Percentiles rank a stretch among this genome's conserved stretches.
phyloP scores from a whole-genome alignment of 495 filamentous ascomycete genomes.

The Tuber borchii region DNA sequence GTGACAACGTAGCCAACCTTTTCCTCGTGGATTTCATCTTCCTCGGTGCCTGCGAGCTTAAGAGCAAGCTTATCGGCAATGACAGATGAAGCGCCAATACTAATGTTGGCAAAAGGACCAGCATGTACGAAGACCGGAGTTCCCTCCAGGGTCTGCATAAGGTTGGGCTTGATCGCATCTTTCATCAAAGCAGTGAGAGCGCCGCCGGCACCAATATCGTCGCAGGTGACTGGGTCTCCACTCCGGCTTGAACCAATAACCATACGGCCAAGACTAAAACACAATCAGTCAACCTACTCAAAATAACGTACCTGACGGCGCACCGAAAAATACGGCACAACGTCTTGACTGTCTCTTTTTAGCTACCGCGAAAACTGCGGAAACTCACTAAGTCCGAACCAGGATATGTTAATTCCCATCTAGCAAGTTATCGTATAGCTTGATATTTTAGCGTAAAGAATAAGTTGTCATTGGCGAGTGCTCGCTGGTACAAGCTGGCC shows the following conservation, averaged over 20 bases:
- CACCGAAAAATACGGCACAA: too few relatives aligned
- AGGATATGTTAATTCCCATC: too few relatives aligned
- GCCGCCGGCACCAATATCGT: conserved; percentile 88
- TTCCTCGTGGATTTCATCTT: conserved; percentile 76
- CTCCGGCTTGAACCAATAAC: conserved; percentile 80
- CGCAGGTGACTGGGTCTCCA: conserved; percentile 90
- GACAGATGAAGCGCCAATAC: conserved; percentile 89
- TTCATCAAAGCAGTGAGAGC: conserved; percentile 92
- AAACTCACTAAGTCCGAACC: too few relatives aligned
- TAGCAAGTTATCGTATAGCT: too few relatives aligned
- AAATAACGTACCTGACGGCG: too few relatives aligned
- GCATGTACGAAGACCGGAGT: conserved; percentile 97
- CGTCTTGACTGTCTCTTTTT: too few relatives aligned
- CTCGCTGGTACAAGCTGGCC: too few relatives aligned
- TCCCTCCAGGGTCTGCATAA: conserved; percentile 97
- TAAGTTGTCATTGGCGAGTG: too few relatives aligned
- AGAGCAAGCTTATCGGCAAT: conserved; percentile 91
- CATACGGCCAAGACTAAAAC: conserved; percentile 68
- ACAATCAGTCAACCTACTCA: not conserved
- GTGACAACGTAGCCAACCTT: conserved; percentile 95
- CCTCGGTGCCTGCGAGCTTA: conserved; percentile 91
- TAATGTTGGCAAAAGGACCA: conserved; percentile 96
- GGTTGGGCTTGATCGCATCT: conserved; percentile 95
- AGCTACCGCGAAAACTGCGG: too few relatives aligned
- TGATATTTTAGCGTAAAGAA: too few relatives aligned